Conservation (phyloP, 352 stramenopile genomes). For the Phytophthora syringae region DNA sequence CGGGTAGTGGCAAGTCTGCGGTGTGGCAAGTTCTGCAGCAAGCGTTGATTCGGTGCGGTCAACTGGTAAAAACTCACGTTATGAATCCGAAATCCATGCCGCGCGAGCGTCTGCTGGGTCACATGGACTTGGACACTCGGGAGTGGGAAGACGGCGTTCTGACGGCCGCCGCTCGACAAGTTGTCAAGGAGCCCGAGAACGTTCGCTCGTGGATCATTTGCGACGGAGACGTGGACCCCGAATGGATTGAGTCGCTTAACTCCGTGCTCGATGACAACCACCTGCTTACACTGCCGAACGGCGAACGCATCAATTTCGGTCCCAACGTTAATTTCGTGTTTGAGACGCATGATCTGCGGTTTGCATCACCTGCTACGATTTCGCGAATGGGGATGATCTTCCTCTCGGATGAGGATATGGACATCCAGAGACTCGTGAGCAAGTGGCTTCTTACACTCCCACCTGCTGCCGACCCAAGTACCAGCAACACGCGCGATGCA, state of each 20-base stretch:
- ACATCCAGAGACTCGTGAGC: constrained; percentile 75
- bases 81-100: constrained; percentile 90
- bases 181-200: constrained; percentile 64
- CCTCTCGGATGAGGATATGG: constrained; percentile 92
- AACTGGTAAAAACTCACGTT: constrained; percentile 71
- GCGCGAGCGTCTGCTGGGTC: constrained; percentile 85
- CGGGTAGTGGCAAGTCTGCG: constrained; percentile 89
- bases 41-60: constrained; percentile 85
- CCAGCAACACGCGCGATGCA: constrained; percentile 45
- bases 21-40: constrained; percentile 94
- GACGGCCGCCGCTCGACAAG: constrained; percentile 83
- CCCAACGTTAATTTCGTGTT: constrained; percentile 95
- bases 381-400: constrained; percentile 95
- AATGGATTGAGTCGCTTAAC: constrained; percentile 98
- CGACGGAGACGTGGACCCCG: constrained; percentile 93
- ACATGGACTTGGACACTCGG: constrained; percentile 91
- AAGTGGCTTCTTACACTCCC: constrained; percentile 77
- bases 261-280: constrained; percentile 96
- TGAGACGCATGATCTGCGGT: constrained; percentile 93
- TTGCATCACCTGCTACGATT: constrained; percentile 92
- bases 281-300: constrained; percentile 94
- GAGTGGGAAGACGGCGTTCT: constrained; percentile 88
- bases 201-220: constrained; percentile 93
- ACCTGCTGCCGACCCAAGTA: constrained; percentile 19
- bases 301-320: constrained; percentile 91